Evolutionary conservation across 139 green algal species (phyloP), one percentile per base, ranked within the genome.

Genomic region (Spirogloea muscicola): DNA sequence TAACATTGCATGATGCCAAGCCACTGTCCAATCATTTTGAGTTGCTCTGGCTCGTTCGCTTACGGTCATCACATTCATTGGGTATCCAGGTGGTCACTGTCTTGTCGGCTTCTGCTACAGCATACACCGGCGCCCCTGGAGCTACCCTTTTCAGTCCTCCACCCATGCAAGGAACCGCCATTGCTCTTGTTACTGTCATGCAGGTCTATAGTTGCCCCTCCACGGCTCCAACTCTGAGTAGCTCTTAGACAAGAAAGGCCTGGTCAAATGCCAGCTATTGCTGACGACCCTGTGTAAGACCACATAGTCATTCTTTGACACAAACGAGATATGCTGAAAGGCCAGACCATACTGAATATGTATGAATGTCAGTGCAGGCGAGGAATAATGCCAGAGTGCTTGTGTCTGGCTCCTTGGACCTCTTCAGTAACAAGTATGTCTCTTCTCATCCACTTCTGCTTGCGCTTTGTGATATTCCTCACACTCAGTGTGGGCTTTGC

Each of bases 351-450:
- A 9, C 38, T 21, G 21, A n/a, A n/a, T n/a, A n/a, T n/a, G n/a
- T n/a, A n/a, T n/a, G n/a, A n/a, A n/a, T n/a, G n/a, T n/a, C n/a
- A n/a, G n/a, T n/a, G n/a, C n/a, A 96, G 89, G 85, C 87, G 25
- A 82, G 90, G 44, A 96, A 96, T 80, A 92, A 95, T 49, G 91
- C 88, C 2, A 86, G 92, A 27, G 87, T 92, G 3, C 60, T 90
- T 46, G 83, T 97, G 31, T 55, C 79, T 0, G 92, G 92, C 18
- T 96, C 91, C 0, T 34, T 92, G 38, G 85, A 91, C 51, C 83
- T 96, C 73, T 89, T 96, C 77, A 89, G 79, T 51, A 81, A 96
- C 68, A 66, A 59, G 69, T 77, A 39, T n/a, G n/a, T n/a, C n/a
- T 67, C 74, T 1, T 72, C 84, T 38, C 89, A 89, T 34, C 64